These are phyloP conservation scores for Linum tenue DNA, from an alignment of 345 rosid genomes.

Conservation along the genomic window DNA sequence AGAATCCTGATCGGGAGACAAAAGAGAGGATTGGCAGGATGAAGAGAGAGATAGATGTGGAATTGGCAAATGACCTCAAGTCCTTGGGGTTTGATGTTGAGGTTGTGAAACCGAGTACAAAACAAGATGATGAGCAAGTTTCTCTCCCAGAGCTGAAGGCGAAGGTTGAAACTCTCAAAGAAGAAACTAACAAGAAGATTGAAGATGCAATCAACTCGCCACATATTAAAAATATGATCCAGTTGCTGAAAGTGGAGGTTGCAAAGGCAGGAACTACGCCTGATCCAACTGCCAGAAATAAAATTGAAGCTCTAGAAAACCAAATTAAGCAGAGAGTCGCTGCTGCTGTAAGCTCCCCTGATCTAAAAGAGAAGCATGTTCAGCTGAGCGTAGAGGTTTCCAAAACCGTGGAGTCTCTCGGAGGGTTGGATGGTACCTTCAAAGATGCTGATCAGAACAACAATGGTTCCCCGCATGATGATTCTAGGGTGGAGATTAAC, in stretches of 20 bases:
- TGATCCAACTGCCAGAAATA: constrained; percentile 29
- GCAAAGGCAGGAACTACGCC: constrained; percentile 49
- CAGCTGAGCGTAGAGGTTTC: constrained; percentile 39
- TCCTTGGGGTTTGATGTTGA: constrained; percentile 55
- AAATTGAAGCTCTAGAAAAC: constrained; percentile 47
- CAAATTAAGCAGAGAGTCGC: constrained; percentile 55
- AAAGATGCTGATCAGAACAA: constrained; percentile 14
- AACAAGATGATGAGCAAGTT: constrained; percentile 26
- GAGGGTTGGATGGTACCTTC: constrained; percentile 33
- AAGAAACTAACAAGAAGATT: constrained; percentile 46
- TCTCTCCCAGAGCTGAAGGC: constrained; percentile 26
- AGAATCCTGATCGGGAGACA: constrained; percentile 43
- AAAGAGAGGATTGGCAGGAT: constrained; percentile 40
- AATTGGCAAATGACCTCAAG: constrained; percentile 36
- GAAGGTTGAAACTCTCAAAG: constrained; percentile 39
- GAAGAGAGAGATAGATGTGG: constrained; percentile 45
- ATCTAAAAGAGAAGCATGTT: constrained; percentile 46
- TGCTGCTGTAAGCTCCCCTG: constrained; percentile 43
- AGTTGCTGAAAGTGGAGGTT: constrained; percentile 52
- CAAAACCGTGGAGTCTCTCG: constrained; percentile 28
- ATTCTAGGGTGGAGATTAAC: constrained; percentile 39
- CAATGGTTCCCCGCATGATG: constrained; percentile 17
- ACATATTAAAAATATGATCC: constrained; percentile 51
- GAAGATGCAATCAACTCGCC: constrained; percentile 40
- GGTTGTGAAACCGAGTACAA: constrained; percentile 28